Evolutionary conservation across 1,139 yeast genomes (phyloP).

Genomic region (Diutina pseudorugosa): DNA sequence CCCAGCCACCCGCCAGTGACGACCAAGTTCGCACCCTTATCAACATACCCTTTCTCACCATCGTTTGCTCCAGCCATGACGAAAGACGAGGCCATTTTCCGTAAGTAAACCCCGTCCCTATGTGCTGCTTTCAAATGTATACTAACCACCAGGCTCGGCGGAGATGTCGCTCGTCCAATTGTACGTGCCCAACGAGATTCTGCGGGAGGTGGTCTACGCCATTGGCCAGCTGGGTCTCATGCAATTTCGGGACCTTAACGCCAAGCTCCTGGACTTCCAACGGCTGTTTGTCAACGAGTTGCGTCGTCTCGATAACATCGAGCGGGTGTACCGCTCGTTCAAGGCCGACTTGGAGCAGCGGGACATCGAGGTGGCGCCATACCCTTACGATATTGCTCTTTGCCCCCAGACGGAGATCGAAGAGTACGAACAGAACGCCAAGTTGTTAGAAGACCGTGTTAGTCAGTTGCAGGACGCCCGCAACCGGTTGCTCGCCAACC

Average conservation of each 20-base stretch:
- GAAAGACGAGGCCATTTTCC: conserved; percentile 61
- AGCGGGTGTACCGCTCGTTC: conserved; percentile 48
- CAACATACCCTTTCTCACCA: neutral
- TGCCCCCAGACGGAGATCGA: conserved; percentile 40
- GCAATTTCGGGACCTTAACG: conserved; percentile 62
- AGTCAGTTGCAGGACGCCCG: conserved; percentile 27
- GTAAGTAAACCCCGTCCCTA: conserved; percentile 20
- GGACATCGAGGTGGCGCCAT: neutral
- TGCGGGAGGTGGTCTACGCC: conserved; percentile 52
- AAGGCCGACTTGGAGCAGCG: conserved; percentile 7
- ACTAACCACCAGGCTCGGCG: conserved; percentile 41
- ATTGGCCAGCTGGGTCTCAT: conserved; percentile 53
- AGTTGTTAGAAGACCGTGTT: conserved; percentile 46
- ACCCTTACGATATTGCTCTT: neutral
- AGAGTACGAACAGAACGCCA: conserved; percentile 57
- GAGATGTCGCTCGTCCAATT: conserved; percentile 68
- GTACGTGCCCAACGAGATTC: conserved; percentile 59
- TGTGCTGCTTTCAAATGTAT: neutral
- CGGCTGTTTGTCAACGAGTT: conserved; percentile 61
- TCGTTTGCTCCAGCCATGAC: conserved; percentile 11
- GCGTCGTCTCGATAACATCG: conserved; percentile 54
- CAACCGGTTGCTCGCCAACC: conserved; percentile 21
- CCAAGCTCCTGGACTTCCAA: conserved; percentile 58
- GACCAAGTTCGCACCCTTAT: neutral
- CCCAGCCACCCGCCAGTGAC: too few relatives aligned